These are phyloP conservation scores for Parastagonospora avenae DNA, from an alignment of 2,329 filamentous ascomycete species.

Conservation along the genomic window DNA sequence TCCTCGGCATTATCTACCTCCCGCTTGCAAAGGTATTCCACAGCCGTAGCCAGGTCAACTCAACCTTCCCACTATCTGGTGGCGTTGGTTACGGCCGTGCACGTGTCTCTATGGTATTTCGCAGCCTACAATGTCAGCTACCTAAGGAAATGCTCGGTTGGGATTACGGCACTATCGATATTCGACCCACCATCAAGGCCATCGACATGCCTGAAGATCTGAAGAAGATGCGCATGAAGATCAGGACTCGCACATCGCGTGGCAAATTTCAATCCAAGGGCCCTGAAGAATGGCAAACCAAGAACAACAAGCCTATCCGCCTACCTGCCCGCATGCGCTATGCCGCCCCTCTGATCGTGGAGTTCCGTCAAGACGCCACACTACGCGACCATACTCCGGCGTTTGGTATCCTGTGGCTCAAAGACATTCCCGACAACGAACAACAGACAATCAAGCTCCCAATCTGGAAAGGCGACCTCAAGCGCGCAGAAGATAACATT, in stretches of 20 bases:
- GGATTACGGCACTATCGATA: constrained; percentile 73
- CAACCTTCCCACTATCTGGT: constrained; percentile 69
- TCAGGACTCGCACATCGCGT: constrained; percentile 62
- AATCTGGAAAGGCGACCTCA: constrained; percentile 70
- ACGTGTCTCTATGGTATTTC: constrained; percentile 74
- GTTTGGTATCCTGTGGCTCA: constrained; percentile 70
- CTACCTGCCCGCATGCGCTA: constrained; percentile 68
- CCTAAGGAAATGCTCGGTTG: constrained; percentile 67
- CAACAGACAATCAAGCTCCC: constrained; percentile 62
- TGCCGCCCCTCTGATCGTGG: constrained; percentile 59
- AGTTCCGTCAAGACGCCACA: constrained; percentile 63
- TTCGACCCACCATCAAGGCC: constrained; percentile 59
- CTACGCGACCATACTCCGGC: constrained; percentile 62
- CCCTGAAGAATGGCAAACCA: constrained; percentile 57
- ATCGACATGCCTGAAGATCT: constrained; percentile 58
- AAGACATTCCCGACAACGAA: constrained; percentile 72
- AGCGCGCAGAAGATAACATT: constrained; percentile 57
- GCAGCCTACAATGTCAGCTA: constrained; percentile 68
- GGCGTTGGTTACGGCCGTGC: constrained; percentile 74
- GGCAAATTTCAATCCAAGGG: constrained; percentile 61
- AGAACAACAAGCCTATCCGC: constrained; percentile 52
- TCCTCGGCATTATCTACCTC: constrained; percentile 73
- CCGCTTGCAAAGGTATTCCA: constrained; percentile 67
- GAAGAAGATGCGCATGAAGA: constrained; percentile 60
- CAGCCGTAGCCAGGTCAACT: constrained; percentile 67